Percentiles rank a stretch among this genome's conserved stretches.
Conservation (phyloP, 2,329 filamentous ascomycete genomes). For the Colletotrichum sidae region DNA sequence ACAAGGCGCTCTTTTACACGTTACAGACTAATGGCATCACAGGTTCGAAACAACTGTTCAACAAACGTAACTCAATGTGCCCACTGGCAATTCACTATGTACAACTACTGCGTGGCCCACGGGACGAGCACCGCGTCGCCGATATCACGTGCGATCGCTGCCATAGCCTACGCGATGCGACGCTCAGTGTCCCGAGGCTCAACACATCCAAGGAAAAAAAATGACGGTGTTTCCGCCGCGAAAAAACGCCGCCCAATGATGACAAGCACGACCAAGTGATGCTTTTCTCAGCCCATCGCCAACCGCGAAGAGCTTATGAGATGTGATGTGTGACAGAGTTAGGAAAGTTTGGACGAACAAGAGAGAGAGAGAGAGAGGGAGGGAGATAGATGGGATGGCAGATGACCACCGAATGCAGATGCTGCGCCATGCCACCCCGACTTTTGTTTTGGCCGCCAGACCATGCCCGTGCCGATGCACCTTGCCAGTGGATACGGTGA, state of each 20-base stretch:
- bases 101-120: neutral
- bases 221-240: slow-evolving; percentile 5
- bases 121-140: neutral
- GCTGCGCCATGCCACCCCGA: slow-evolving; percentile 27
- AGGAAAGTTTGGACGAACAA: slow-evolving; percentile 4
- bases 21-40: neutral
- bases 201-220: neutral
- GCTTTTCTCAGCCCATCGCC: slow-evolving; percentile 9
- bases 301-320: too few species aligned
- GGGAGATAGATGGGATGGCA: neutral
- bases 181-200: slow-evolving; percentile 11
- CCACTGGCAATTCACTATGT: slow-evolving; percentile 9
- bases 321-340: slow-evolving; percentile 1
- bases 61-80: neutral
- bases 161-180: slow-evolving; percentile 8
- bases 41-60: neutral
- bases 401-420: slow-evolving; percentile 25
- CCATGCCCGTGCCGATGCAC: slow-evolving; percentile 1
- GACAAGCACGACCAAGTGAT: slow-evolving; percentile 18
- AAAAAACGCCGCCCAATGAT: slow-evolving; percentile 34
- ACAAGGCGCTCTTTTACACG: neutral
- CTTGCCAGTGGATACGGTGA: slow-evolving; percentile 12
- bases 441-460: slow-evolving; percentile 31
- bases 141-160: slow-evolving; percentile 5
- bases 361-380: neutral